These are phyloP conservation scores for Cytospora schulzeri DNA, from an alignment of 2,329 filamentous ascomycete genomes.

Conservation along the genomic window DNA sequence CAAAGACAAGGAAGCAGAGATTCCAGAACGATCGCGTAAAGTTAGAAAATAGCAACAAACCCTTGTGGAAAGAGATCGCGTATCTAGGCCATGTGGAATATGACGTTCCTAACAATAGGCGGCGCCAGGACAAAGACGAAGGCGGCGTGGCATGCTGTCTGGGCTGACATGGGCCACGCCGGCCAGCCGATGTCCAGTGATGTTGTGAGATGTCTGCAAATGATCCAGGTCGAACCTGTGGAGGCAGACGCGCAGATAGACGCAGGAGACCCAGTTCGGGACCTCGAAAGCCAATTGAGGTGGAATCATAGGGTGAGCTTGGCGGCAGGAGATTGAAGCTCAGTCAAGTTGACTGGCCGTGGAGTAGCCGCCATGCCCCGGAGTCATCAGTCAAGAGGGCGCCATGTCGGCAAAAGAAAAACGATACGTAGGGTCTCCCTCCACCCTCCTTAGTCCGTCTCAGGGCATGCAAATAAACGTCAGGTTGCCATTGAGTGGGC, in stretches of 20 bases:
- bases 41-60: constrained; percentile 4
- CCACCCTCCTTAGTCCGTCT: constrained; percentile 15
- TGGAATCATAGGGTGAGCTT: constrained; percentile 3
- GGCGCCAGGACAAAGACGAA: constrained; percentile 16
- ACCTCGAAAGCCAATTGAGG: constrained; percentile 15
- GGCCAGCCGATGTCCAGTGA: constrained; percentile 9
- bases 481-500: not conserved
- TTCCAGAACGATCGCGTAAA: constrained; percentile 14
- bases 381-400: not conserved
- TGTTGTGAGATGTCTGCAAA: not conserved
- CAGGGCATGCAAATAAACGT: constrained; percentile 8
- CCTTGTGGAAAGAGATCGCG: not conserved
- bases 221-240: not conserved
- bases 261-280: constrained; percentile 12
- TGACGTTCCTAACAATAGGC: constrained; percentile 15
- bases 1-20: constrained; percentile 13
- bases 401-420: constrained; percentile 14
- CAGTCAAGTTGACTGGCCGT: constrained; percentile 27
- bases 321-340: constrained; percentile 24
- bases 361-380: constrained; percentile 19
- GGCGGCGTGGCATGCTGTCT: constrained; percentile 2
- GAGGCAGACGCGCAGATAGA: constrained; percentile 18
- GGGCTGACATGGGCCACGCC: constrained; percentile 21
- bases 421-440: constrained; percentile 1
- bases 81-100: constrained; percentile 12